Conservation (phyloP, 2,329 filamentous ascomycete genomes). For the Claviceps pazoutovae region DNA sequence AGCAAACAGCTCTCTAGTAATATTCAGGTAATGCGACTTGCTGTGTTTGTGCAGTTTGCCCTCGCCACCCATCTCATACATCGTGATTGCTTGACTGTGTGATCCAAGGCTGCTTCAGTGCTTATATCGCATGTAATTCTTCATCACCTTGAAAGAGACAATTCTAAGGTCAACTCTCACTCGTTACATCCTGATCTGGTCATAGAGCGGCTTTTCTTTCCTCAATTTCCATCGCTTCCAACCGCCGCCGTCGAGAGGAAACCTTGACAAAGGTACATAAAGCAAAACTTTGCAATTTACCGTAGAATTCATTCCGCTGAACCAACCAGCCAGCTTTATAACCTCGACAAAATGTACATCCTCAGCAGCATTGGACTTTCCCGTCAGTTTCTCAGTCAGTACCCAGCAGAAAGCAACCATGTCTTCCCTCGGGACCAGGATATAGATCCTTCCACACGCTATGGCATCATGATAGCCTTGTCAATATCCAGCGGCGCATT, state of each 20-base stretch:
- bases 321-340: background rate
- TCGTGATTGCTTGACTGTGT: constrained; percentile 1
- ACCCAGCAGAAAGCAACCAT: background rate
- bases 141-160: background rate
- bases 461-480: constrained; percentile 6
- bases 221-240: background rate
- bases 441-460: constrained; percentile 3
- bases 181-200: background rate
- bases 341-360: background rate
- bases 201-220: background rate
- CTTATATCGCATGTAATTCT: background rate
- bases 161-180: background rate
- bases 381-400: background rate
- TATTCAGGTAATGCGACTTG: background rate
- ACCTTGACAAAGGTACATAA: background rate
- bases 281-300: background rate
- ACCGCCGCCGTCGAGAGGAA: background rate
- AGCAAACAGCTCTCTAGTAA: constrained; percentile 1
- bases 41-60: background rate
- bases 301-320: background rate
- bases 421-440: constrained; percentile 4
- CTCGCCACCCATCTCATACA: background rate
- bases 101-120: background rate
- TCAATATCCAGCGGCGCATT: constrained; percentile 7
- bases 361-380: background rate